Evolutionary conservation across 2,329 filamentous ascomycete genomes (phyloP), one percentile per base, ranked within the genome.

Genomic region (Epichloe gansuensis): DNA sequence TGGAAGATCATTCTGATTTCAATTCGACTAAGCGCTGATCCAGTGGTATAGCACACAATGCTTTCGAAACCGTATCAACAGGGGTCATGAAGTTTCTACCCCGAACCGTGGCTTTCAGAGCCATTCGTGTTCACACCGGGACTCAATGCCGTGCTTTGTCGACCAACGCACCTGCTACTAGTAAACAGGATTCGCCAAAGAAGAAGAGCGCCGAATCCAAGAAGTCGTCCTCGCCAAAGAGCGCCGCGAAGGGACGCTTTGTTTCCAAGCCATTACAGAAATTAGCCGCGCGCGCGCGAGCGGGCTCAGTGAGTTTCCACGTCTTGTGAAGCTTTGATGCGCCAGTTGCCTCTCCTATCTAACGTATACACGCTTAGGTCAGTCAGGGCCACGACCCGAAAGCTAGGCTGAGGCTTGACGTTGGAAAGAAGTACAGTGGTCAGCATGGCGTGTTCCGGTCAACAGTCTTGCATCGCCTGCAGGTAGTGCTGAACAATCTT

Each of bases 381-480:
- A 61, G 61, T 50, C 59, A 64, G 23, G 65, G 64, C 6, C 64
- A 67, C 55, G 66, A 68, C 48, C 65, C 64, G n/a, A 61, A 60
- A 25, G 59, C 63, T 21, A 63, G 66, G 27, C 45, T 68, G 15
- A 59, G 64, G 5, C 55, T 64, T 7, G 60, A 62, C 40, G 23
- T 52, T 50, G 51, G 44, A 15, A 59, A 60, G 44, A 59, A 58
- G 39, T 58, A 60, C 39, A 47, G 41, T 3, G 64, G 65, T 40
- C 55, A 58, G 6, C 64, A 69, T 61, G 62, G 57, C 7, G 51
- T 64, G 12, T 67, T 70, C 42, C 58, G 65, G 15, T 64, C 64
- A 34, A 63, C 66, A 2, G 65, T 69, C 5, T 56, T 70, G 50
- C 51, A 58, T 31, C 67, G 66, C 6, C 69, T 76, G 50, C 60